Evolutionary conservation across 371 early-diverging fungal genomes (phyloP), one percentile per base, ranked within the genome.

Genomic region (Mucor velutinosus): DNA sequence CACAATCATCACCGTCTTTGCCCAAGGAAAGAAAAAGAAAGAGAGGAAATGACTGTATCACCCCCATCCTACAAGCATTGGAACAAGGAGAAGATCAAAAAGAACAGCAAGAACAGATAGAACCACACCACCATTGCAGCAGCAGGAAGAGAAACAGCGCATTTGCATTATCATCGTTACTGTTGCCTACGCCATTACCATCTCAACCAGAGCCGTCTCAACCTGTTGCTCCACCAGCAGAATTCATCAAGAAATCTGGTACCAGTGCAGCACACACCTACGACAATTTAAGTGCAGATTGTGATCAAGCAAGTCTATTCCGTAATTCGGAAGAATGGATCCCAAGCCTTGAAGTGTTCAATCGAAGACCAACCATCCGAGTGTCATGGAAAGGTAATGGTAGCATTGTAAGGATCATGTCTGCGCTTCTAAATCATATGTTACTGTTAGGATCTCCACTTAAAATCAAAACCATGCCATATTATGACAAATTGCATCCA

Each of bases 401-500:
- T 12, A 11, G 1, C 32, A 21, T 10, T 5, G 10, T 25, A 67
- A 29, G 32, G 4, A 43, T 56, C 29, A 23, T 1, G 4, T 21
- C 25, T 23, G 58, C 47, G n/a, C 17, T 11, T 15, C 17, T n/a
- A 29, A 14, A 43, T 30, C 7, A 7, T 29, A 25, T 60, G 49
- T 30, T 37, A 32, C 15, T 27, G 5, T 51, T 33, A 80, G 86
- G 84, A 6, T 78, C 82, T 37, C 87, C 87, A 17, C 57, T 86
- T 37, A 77, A 82, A 29, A 80, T 89, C 45, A 62, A 68, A 43
- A 69, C 64, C 23, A 78, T 84, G 75, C 83, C 81, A 58, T 76
- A 80, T 62, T 84, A 70, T 70, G 77, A 82, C 15, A 78, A 69
- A 45, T 71, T 92, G 6, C 89, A 90, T 49, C 75, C 83, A 3